Base-by-base conservation (phyloP, 2,329 filamentous ascomycete species). In the Chaetoscypha palmicola region DNA sequence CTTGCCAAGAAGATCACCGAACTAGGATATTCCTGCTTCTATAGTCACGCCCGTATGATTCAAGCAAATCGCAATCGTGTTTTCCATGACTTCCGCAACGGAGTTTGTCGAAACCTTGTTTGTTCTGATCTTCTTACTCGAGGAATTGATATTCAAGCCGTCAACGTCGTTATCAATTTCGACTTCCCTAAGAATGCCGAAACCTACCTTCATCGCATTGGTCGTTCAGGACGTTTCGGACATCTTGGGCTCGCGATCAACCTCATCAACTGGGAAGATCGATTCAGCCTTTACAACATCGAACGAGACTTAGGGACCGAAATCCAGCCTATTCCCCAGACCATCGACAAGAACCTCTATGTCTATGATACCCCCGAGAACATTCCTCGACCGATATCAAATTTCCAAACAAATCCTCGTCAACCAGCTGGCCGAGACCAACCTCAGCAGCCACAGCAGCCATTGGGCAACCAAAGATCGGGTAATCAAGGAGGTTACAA, bases 111-210 rank as follows among this genome's bases (percentile, higher is more conserved):
- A 60, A 98, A 98, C 65, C 79, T 98, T 28, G 92, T 98, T 51
- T 98, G 92, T 69, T 98, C 94, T 2, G 92, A 98, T 69, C 75
- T 98, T 30, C 77, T 98, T 52, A 98, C 92, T 52, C 90, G 92
- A 68, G 92, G 92, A 80, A 98, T 98, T 61, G 92, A 98, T 69
- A 98, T 98, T 54, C 92, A 98, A 68, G 92, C 92, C 42, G 92
- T 98, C 62, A 98, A 98, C 59, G 92, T 98, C 43, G 92, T 98
- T 63, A 98, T 98, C 78, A 98, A 98, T 72, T 98, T 98, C 61
- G 92, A 98, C 62, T 98, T 98, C 66, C 92, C 92, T 43, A 98
- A 98, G 72, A 98, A 98, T 60, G 94, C 92, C 12, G 92, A 98
- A 69, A 98, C 92, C 0, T 98, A 98, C 63, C 81, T 98, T 46